Evolutionary conservation across 345 rosid species (phyloP).

Genomic region (Syzygium oleosum): DNA sequence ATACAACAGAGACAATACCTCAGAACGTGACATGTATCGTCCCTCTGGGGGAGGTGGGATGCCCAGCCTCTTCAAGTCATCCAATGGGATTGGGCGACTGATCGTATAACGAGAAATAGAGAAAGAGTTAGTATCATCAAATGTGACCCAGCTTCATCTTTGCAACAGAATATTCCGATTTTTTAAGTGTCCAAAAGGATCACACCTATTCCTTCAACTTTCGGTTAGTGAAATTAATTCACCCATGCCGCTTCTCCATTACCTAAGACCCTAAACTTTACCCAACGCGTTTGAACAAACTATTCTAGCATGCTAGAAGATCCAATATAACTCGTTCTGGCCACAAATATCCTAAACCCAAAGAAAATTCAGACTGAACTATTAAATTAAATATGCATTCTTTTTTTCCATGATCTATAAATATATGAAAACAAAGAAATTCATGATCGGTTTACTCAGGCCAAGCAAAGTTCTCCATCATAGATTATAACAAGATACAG

Average conservation of each 20-base stretch:
- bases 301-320: background rate
- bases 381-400: background rate
- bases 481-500: background rate
- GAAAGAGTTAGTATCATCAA: conserved; percentile 2
- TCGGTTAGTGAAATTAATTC: background rate
- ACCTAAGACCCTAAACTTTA: background rate
- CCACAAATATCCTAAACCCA: background rate
- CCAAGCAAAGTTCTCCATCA: background rate
- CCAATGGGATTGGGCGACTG: conserved; percentile 76
- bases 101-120: background rate
- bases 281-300: background rate
- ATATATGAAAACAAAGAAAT: background rate
- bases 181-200: background rate
- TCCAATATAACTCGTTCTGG: background rate
- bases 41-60: conserved; percentile 95
- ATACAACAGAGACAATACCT: conserved; percentile 29
- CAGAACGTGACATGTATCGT: conserved; percentile 64
- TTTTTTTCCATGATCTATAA: background rate
- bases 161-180: background rate
- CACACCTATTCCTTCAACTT: background rate
- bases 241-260: background rate
- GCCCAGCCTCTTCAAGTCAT: conserved; percentile 77
- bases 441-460: background rate
- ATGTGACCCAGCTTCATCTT: background rate
- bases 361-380: background rate